Conservation (phyloP, 139 green algal genomes). For the Picochlorum sp. region DNA sequence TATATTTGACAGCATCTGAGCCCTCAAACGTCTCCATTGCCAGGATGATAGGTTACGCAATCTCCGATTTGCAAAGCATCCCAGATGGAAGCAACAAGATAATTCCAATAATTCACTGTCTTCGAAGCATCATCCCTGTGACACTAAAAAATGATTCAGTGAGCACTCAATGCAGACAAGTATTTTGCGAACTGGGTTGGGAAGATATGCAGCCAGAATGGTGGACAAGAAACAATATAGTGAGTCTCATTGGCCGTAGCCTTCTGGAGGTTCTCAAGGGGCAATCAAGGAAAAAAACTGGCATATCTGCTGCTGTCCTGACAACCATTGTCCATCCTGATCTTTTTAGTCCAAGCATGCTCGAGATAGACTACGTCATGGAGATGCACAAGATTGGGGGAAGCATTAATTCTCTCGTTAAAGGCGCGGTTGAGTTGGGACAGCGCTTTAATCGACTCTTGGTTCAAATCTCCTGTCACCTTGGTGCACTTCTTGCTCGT, state of each 20-base stretch:
- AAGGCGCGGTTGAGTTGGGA: not conserved
- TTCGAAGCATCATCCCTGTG: too few relatives aligned
- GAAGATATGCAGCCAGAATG: too few relatives aligned
- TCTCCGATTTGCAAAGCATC: too few relatives aligned
- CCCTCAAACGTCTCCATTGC: too few relatives aligned
- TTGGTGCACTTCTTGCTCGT: not conserved
- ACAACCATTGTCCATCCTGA: not conserved
- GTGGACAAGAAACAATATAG: too few relatives aligned
- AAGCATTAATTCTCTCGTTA: not conserved
- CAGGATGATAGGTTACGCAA: too few relatives aligned
- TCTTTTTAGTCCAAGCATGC: not conserved
- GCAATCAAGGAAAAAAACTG: not conserved
- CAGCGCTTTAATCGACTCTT: not conserved
- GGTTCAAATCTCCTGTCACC: not conserved
- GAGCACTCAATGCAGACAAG: too few relatives aligned
- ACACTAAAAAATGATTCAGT: too few relatives aligned
- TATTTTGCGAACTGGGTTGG: too few relatives aligned
- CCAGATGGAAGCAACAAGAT: too few relatives aligned
- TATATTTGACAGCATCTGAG: too few relatives aligned
- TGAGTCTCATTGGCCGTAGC: not conserved
- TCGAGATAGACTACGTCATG: not conserved
- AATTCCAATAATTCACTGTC: too few relatives aligned
- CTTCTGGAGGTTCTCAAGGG: not conserved
- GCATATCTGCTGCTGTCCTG: not conserved
- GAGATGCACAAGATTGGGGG: not conserved